Conservation (phyloP, 192 early-diverging fungal genomes). For the Kickxella alabastrina region DNA sequence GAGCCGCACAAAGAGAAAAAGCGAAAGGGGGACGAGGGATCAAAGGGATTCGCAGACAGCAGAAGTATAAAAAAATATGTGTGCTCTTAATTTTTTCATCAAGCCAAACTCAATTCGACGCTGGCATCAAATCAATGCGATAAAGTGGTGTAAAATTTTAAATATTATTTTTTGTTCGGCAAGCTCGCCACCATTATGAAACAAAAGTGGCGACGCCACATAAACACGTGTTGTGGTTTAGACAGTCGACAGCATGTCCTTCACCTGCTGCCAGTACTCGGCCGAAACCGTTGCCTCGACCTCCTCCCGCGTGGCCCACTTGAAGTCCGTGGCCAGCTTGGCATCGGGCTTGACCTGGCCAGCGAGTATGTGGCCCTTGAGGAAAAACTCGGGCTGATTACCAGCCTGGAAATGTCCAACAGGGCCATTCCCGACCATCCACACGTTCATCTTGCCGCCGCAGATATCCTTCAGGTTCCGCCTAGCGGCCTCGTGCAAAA, state of each 20-base stretch:
- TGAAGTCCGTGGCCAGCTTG: constrained; percentile 29
- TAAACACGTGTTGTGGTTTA: too few relatives aligned
- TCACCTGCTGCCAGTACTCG: constrained; percentile 47
- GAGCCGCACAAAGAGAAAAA: background rate
- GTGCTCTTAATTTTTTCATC: too few relatives aligned
- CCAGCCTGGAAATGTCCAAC: constrained; percentile 61
- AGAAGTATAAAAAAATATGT: background rate
- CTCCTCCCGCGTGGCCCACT: constrained; percentile 50
- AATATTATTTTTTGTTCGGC: too few relatives aligned
- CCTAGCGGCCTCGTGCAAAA: constrained; percentile 70
- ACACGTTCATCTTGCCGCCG: constrained; percentile 73
- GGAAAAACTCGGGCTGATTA: constrained; percentile 68
- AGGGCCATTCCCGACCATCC: constrained; percentile 83
- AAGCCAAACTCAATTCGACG: background rate
- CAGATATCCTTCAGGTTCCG: constrained; percentile 67
- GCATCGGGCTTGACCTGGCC: constrained; percentile 56
- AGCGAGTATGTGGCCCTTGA: constrained; percentile 77
- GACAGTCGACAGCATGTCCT: constrained; percentile 38
- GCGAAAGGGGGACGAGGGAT: background rate
- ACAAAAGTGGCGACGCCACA: too few relatives aligned
- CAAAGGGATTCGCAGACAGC: background rate
- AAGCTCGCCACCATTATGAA: too few relatives aligned
- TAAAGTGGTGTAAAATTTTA: too few relatives aligned
- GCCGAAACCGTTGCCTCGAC: constrained; percentile 22
- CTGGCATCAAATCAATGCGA: too few relatives aligned